A percentile compares a stretch with the other conserved stretches of the same genome.
Conservation (phyloP, 2,329 filamentous ascomycete species). For the Arthrobotrys megalospora region DNA sequence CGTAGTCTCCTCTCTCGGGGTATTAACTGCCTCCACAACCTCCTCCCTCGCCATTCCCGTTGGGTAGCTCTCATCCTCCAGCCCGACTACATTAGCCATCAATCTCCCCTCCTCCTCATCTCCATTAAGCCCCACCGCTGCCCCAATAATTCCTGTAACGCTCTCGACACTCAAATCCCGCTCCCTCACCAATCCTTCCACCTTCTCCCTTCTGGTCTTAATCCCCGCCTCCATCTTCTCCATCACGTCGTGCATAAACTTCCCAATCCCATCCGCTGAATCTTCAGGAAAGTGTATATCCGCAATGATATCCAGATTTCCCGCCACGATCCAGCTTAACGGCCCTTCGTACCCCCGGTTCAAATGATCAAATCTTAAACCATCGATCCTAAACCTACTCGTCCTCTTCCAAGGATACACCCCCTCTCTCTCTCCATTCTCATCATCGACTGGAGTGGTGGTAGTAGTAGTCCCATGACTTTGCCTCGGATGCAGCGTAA, state of each 20-base stretch:
- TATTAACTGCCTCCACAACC: conserved; percentile 22
- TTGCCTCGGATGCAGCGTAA: conserved; percentile 95
- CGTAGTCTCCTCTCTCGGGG: background rate
- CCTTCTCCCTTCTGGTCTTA: conserved; percentile 68
- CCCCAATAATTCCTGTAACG: conserved; percentile 47
- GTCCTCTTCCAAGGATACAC: conserved; percentile 91
- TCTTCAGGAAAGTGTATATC: conserved; percentile 96
- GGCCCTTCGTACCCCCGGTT: conserved; percentile 93
- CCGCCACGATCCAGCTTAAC: conserved; percentile 98
- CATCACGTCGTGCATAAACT: conserved; percentile 97
- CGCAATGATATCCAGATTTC: conserved; percentile 94
- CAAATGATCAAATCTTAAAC: conserved; percentile 92
- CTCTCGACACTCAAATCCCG: conserved; percentile 46
- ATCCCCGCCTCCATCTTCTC: conserved; percentile 95
- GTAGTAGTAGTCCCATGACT: conserved; percentile 79
- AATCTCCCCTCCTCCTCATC: conserved; percentile 13
- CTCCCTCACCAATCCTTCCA: conserved; percentile 43
- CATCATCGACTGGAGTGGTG: conserved; percentile 72
- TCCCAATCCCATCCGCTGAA: conserved; percentile 87
- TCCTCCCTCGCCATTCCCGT: conserved; percentile 33
- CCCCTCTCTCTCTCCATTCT: conserved; percentile 75
- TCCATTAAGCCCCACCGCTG: conserved; percentile 47
- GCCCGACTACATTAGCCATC: conserved; percentile 4
- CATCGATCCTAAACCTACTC: conserved; percentile 90
- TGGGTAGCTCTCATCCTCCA: conserved; percentile 34